A percentile compares a stretch with the other conserved stretches of the same genome.
Conservation (phyloP, 2,329 filamentous ascomycete genomes). For the Sporothrix euskadiensis region DNA sequence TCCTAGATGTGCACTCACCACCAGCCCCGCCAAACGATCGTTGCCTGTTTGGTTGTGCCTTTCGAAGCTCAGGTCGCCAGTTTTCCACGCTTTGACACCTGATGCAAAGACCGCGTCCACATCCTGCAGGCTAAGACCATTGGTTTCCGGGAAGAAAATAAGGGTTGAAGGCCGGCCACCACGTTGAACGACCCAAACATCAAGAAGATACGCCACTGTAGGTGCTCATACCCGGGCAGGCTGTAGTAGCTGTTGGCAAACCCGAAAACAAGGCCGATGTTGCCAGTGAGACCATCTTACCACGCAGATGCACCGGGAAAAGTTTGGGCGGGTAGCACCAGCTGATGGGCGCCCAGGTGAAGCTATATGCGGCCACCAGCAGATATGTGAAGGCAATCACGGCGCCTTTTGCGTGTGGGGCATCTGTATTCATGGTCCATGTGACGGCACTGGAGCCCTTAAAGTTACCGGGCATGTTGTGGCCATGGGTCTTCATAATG, state of each 20-base stretch:
- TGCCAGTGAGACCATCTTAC: constrained; percentile 42
- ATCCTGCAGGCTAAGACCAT: not conserved
- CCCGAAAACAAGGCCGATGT: constrained; percentile 41
- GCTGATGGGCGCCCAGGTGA: constrained; percentile 47
- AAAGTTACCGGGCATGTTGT: constrained; percentile 37
- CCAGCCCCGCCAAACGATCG: not conserved
- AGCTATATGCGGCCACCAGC: constrained; percentile 55
- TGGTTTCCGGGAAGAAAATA: not conserved
- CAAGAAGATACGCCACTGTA: not conserved
- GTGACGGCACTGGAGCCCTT: constrained; percentile 42
- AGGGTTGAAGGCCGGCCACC: not conserved
- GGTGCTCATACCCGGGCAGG: not conserved
- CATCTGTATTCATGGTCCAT: constrained; percentile 51
- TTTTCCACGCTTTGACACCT: not conserved
- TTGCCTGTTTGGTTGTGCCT: not conserved
- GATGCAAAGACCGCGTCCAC: not conserved
- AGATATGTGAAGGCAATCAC: constrained; percentile 67
- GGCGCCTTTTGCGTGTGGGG: constrained; percentile 51
- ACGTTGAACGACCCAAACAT: not conserved
- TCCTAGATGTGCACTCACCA: not conserved
- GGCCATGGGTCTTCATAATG: constrained; percentile 37
- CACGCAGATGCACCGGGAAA: constrained; percentile 45
- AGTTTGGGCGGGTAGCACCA: constrained; percentile 53
- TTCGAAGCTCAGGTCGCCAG: not conserved
- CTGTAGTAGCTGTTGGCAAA: not conserved